Evolutionary conservation across 208 protist genomes (phyloP).

Genomic region (Tritrichomonas musculus): DNA sequence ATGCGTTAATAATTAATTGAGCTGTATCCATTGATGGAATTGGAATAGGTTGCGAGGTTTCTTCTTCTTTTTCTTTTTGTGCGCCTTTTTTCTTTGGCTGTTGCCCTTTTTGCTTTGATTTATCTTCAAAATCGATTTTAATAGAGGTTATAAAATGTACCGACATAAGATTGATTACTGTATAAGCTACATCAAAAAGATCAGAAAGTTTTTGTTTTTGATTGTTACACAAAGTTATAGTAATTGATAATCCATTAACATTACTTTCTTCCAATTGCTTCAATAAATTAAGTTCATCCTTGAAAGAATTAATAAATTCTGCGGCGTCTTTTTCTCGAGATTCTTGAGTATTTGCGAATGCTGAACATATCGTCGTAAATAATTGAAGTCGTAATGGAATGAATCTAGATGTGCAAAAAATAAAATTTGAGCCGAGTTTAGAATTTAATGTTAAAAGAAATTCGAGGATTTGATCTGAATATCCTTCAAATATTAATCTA

Average conservation of each 20-base stretch:
- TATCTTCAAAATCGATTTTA: neutral
- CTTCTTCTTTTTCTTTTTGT: neutral
- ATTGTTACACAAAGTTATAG: neutral
- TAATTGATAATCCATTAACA: neutral
- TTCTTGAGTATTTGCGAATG: neutral
- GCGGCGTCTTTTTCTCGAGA: neutral
- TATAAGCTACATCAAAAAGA: neutral
- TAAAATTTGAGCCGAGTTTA: neutral
- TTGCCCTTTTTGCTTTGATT: neutral
- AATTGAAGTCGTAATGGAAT: neutral
- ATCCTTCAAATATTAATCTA: neutral
- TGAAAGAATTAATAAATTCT: neutral
- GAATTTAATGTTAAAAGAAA: neutral
- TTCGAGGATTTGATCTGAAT: constrained; percentile 24
- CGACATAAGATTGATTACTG: neutral
- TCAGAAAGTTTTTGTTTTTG: neutral
- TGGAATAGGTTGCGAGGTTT: neutral
- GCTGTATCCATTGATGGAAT: neutral
- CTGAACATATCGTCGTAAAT: neutral
- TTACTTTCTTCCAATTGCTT: constrained; percentile 21
- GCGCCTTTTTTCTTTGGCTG: neutral
- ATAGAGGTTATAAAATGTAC: neutral
- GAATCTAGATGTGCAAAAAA: constrained; percentile 1
- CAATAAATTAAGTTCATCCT: neutral
- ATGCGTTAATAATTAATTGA: neutral